Conservation (phyloP, 208 protist genomes). For the Wallacemonas rigidus region DNA sequence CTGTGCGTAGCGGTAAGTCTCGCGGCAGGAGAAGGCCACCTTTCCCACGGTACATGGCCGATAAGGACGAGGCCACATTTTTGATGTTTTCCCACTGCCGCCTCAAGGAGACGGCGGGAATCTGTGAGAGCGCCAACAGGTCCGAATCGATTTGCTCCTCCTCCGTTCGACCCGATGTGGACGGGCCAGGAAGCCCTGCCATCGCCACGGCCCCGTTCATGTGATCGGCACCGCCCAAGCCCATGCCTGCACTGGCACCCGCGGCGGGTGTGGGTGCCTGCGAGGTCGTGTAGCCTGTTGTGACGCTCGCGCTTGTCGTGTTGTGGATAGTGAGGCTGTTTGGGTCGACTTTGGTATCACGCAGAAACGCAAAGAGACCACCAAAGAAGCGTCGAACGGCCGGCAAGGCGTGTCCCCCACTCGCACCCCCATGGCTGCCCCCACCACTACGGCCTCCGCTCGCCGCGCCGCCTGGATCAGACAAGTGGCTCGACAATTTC, state of each 20-base stretch:
- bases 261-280: no score
- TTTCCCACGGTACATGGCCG: conserved; percentile 75
- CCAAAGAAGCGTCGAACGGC: background rate
- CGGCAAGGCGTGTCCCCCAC: background rate
- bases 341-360: background rate
- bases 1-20: conserved; percentile 50
- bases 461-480: background rate
- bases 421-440: background rate
- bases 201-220: background rate
- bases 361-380: background rate
- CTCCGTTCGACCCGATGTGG: background rate
- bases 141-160: conserved; percentile 10
- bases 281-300: no score
- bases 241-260: no score
- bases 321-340: conserved; percentile 28
- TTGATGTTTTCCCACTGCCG: conserved; percentile 87
- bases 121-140: conserved; percentile 3
- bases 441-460: background rate
- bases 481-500: conserved; percentile 36
- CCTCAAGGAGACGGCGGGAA: conserved; percentile 32
- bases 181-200: background rate
- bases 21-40: conserved; percentile 63
- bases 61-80: conserved; percentile 66
- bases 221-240: no score
- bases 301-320: background rate